phyloP scores from a whole-genome alignment of 108 stramenopile genomes.

The Cyclostephanos tholiformis region DNA sequence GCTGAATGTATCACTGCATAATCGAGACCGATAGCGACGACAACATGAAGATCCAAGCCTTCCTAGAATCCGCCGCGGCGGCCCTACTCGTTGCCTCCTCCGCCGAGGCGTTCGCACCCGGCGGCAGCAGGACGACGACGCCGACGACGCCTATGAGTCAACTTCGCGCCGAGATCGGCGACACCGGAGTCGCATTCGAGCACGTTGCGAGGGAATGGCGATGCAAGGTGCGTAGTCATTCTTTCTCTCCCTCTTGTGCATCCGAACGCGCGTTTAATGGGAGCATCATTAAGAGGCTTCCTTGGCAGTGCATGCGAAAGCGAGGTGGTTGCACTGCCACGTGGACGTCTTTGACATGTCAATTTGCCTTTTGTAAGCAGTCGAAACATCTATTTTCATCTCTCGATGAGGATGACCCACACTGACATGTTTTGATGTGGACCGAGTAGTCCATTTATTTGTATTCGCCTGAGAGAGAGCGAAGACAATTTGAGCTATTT shows the following conservation, averaged over 20 bases:
- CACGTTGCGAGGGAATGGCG: slow-evolving; percentile 81
- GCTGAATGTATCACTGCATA: background rate
- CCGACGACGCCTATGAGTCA: background rate
- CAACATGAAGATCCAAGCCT: slow-evolving; percentile 34
- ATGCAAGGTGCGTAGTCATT: slow-evolving; percentile 65
- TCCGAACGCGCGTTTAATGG: background rate
- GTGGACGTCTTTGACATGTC: too few relatives aligned
- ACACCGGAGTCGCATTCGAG: slow-evolving; percentile 70
- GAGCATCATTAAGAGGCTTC: background rate
- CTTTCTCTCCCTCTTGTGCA: background rate
- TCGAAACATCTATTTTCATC: too few relatives aligned
- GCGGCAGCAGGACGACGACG: background rate
- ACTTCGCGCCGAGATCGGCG: slow-evolving; percentile 43
- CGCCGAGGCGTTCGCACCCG: slow-evolving; percentile 31
- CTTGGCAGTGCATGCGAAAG: background rate
- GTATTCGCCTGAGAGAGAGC: slow-evolving; percentile 8
- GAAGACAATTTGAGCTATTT: background rate
- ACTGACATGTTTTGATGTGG: slow-evolving; percentile 1
- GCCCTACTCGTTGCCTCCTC: slow-evolving; percentile 8
- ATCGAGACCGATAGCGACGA: background rate
- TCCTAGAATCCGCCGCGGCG: slow-evolving; percentile 9
- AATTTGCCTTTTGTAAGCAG: too few relatives aligned
- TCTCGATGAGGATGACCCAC: slow-evolving; percentile 8
- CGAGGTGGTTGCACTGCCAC: background rate
- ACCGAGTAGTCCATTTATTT: background rate